Conservation (phyloP, 2,329 filamentous ascomycete species). For the Sarocladiaceae sp. region DNA sequence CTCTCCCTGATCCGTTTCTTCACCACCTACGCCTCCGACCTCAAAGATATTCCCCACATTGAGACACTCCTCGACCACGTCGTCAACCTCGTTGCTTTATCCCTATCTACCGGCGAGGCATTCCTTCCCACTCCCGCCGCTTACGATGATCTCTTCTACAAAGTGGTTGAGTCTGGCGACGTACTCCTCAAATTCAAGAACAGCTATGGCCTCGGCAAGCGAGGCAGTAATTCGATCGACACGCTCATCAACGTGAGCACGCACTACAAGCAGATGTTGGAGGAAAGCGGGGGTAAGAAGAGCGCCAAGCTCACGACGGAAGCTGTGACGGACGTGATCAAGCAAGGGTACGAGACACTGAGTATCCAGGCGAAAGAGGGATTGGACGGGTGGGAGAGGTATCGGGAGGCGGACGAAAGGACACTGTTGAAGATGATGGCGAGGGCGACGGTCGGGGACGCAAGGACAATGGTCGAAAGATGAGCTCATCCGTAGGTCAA, state of each 20-base stretch:
- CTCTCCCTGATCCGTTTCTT: conserved; percentile 86
- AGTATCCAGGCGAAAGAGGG: conserved; percentile 87
- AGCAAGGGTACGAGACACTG: conserved; percentile 91
- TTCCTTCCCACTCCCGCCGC: conserved; percentile 82
- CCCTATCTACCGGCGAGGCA: conserved; percentile 78
- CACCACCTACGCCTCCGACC: conserved; percentile 74
- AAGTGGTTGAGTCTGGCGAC: conserved; percentile 87
- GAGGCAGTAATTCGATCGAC: conserved; percentile 66
- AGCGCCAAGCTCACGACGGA: conserved; percentile 68
- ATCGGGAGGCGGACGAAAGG: conserved; percentile 81
- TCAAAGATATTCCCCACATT: conserved; percentile 64
- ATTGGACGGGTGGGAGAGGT: conserved; percentile 77
- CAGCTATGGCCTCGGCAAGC: conserved; percentile 57
- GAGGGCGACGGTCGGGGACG: conserved; percentile 63
- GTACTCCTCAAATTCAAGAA: conserved; percentile 75
- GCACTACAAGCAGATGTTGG: conserved; percentile 82
- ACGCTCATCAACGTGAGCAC: conserved; percentile 75
- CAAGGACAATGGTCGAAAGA: conserved; percentile 42
- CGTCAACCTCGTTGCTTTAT: conserved; percentile 76
- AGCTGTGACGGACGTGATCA: conserved; percentile 86
- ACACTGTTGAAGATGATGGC: conserved; percentile 81
- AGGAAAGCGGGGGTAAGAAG: conserved; percentile 36
- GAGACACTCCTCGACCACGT: conserved; percentile 68
- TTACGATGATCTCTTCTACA: conserved; percentile 98
- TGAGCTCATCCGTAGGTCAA: conserved; percentile 13